Percentiles rank a stretch among this genome's conserved stretches.
Conservation (phyloP, 306 rosid genomes). For the Corylus americana region DNA sequence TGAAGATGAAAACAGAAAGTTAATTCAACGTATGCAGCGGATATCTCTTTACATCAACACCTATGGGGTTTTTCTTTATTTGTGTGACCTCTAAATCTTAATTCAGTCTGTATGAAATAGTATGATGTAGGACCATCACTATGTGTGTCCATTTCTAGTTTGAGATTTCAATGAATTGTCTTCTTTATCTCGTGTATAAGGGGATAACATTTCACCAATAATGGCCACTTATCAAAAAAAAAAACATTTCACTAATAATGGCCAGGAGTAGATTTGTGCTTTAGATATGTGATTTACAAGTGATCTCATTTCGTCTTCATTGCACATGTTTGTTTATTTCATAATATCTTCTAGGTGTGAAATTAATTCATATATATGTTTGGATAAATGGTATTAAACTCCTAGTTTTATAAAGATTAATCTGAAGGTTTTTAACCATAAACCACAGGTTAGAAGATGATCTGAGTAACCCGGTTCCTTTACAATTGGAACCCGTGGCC, state of each 20-base stretch:
- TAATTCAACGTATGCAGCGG: slow-evolving; percentile 9
- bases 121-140: background rate
- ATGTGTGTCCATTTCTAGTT: background rate
- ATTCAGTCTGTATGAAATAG: background rate
- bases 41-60: slow-evolving; percentile 1
- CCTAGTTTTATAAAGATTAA: slow-evolving; percentile 3
- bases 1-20: background rate
- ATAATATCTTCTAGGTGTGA: background rate
- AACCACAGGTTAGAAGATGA: slow-evolving; percentile 65
- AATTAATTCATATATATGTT: background rate
- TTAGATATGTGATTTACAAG: slow-evolving; percentile 1
- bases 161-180: background rate
- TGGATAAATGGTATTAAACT: slow-evolving; percentile 8
- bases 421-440: slow-evolving; percentile 7
- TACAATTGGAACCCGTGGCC: slow-evolving; percentile 40
- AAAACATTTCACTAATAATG: background rate
- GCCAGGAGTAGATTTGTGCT: background rate
- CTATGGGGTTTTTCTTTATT: background rate
- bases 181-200: background rate
- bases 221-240: background rate
- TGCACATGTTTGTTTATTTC: background rate
- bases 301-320: background rate
- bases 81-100: background rate
- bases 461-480: slow-evolving; percentile 40
- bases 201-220: background rate